A percentile compares a stretch with the other conserved stretches of the same genome.
Evolutionary conservation across 139 green algal genomes (phyloP).

Genomic region (Volvox africanus): DNA sequence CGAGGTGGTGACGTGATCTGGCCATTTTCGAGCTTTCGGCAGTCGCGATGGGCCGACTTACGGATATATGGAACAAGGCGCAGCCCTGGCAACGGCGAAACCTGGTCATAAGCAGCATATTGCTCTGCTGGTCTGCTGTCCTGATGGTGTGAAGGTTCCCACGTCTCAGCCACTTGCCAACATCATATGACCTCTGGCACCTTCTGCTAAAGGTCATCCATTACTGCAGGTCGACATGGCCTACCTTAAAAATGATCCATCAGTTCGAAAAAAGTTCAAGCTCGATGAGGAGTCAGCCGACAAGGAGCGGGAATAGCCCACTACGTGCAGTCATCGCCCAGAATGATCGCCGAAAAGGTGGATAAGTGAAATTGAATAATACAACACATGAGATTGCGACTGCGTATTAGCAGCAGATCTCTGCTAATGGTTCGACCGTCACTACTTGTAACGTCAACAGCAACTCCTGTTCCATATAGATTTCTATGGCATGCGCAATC

Average conservation of each 20-base stretch:
- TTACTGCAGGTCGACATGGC: slow-evolving; percentile 22
- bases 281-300: slow-evolving; percentile 2
- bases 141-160: background rate
- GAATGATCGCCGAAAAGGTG: background rate
- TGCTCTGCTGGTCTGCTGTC: background rate
- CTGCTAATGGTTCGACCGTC: background rate
- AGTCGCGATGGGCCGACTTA: background rate
- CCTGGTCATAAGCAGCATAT: background rate
- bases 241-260: slow-evolving; percentile 13
- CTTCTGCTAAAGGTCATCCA: background rate
- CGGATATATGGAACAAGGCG: slow-evolving; percentile 10
- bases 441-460: slow-evolving; percentile 6
- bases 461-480: background rate
- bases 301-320: background rate
- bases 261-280: slow-evolving; percentile 23
- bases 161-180: background rate
- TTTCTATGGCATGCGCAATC: background rate
- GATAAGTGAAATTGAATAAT: background rate
- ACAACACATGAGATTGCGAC: background rate
- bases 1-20: too few species aligned
- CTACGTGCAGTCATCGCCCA: background rate
- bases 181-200: background rate
- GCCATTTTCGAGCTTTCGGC: too few species aligned
- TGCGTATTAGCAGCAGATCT: background rate
- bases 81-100: slow-evolving; percentile 24